Evolutionary conservation across 768 basidiomycete genomes (phyloP), one percentile per base, ranked within the genome.

Genomic region (Stropharia rugosoannulata): DNA sequence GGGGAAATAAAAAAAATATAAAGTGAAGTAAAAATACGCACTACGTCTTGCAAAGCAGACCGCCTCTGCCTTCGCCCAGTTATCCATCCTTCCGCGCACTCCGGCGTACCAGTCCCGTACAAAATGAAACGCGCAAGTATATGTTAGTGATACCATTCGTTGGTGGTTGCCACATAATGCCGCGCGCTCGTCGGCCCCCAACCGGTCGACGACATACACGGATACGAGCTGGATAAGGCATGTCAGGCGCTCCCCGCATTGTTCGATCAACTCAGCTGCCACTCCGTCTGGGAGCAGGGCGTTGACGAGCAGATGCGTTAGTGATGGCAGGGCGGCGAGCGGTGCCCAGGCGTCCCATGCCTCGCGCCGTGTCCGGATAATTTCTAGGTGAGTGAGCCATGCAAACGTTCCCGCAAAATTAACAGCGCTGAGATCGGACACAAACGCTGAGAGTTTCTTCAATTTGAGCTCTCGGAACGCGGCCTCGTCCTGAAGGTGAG

Each of bases 151-250:
- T 12, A 52, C 41, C 8, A 52, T 27, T 6, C 51, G 41, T 13
- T 16, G 41, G n/a, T 52, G 42, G 25, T 1, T 12, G 16, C 51
- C 42, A 11, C 51, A 52, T 35, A 52, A n/a, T n/a, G 36, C 41
- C 29, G 35, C 7, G 5, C 40, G 38, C 13, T 52, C 35, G 15
- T 43, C 51, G 10, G 27, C 29, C 27, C 29, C 22, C 51, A 41
- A 44, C 4, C 37, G 15, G 8, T 37, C 42, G 13, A 52, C 40
- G n/a, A 52, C 19, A 22, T 43, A 52, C 8, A 40, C 22, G 5
- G 41, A 43, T 5, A 52, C 51, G 18, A 52, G 51, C 40, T 52
- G 51, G 10, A 52, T 37, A n/a, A 52, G 35, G 29, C 51, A 52
- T 0, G 43, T 15, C 4, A 52, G 51, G 5, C 16, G 29, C 29